Conservation (phyloP, 257 asterid species). For the Solanum raphanifolium region DNA sequence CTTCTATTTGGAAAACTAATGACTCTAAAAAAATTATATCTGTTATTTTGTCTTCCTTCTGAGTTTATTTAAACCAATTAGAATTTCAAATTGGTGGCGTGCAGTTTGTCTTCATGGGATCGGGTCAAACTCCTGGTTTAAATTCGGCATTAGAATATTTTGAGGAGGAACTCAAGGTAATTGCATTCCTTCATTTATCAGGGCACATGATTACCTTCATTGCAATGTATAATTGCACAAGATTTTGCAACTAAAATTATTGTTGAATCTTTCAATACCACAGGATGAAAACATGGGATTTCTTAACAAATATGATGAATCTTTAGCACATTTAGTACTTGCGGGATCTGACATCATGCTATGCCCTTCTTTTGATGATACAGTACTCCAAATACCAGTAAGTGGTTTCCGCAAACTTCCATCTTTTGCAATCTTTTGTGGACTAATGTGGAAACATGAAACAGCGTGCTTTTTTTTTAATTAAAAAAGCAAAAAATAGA, state of each 20-base stretch:
- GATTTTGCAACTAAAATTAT: background rate
- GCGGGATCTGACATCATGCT: conserved; percentile 74
- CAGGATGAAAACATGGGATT: conserved; percentile 53
- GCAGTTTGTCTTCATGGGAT: conserved; percentile 66
- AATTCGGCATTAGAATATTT: conserved; percentile 25
- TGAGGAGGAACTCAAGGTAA: conserved; percentile 47
- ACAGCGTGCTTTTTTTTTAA: background rate
- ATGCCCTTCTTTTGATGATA: conserved; percentile 57
- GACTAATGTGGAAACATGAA: background rate
- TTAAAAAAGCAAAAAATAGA: background rate
- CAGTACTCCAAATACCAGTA: conserved; percentile 63
- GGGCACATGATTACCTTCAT: too few relatives aligned
- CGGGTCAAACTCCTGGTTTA: conserved; percentile 18
- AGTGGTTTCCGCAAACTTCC: conserved; percentile 4
- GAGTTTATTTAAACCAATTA: background rate
- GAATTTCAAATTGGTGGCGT: conserved; percentile 7
- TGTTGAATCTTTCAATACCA: background rate
- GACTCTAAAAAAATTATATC: background rate
- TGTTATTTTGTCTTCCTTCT: background rate
- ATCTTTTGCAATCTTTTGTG: background rate
- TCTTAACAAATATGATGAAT: conserved; percentile 49
- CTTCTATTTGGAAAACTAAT: background rate
- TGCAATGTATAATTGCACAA: background rate
- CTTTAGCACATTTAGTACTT: conserved; percentile 47
- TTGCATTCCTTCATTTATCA: background rate